A percentile compares a stretch with the other conserved stretches of the same genome.
phyloP scores from a whole-genome alignment of 164 flowering plant species.

The Chimonanthus praecox region DNA sequence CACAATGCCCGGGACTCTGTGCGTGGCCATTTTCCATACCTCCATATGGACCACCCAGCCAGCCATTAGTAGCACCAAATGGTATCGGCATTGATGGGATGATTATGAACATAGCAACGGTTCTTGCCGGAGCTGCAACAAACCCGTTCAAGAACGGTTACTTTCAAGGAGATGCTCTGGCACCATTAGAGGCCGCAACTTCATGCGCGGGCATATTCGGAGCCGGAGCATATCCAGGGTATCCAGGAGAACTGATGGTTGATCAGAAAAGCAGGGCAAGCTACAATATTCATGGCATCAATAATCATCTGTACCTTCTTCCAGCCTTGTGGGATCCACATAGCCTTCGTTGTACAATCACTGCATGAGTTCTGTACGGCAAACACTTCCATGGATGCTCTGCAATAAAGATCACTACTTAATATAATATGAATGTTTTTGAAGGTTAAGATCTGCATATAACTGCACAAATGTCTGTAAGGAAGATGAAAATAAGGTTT shows the following conservation, averaged over 20 bases:
- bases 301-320: conserved; percentile 26
- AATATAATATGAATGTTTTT: background rate
- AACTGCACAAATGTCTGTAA: background rate
- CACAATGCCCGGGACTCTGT: conserved; percentile 36
- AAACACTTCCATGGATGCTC: background rate
- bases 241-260: conserved; percentile 30
- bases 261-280: conserved; percentile 25
- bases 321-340: conserved; percentile 40
- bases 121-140: conserved; percentile 36
- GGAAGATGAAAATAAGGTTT: background rate
- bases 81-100: conserved; percentile 31
- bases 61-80: conserved; percentile 30
- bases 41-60: conserved; percentile 29
- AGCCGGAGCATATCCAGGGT: conserved; percentile 32
- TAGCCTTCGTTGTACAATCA: conserved; percentile 20
- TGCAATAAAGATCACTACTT: background rate
- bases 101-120: conserved; percentile 35
- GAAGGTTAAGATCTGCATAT: background rate
- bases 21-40: conserved; percentile 36
- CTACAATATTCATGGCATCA: conserved; percentile 24
- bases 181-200: conserved; percentile 35
- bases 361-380: conserved; percentile 4
- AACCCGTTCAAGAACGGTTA: conserved; percentile 34
- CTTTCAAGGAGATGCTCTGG: conserved; percentile 29
- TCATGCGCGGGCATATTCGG: conserved; percentile 39